Percentiles rank a stretch among this genome's conserved stretches.
These are phyloP conservation scores for Teunomyces barrocoloradensis DNA, from an alignment of 805 yeast genomes.

Conservation along the genomic window DNA sequence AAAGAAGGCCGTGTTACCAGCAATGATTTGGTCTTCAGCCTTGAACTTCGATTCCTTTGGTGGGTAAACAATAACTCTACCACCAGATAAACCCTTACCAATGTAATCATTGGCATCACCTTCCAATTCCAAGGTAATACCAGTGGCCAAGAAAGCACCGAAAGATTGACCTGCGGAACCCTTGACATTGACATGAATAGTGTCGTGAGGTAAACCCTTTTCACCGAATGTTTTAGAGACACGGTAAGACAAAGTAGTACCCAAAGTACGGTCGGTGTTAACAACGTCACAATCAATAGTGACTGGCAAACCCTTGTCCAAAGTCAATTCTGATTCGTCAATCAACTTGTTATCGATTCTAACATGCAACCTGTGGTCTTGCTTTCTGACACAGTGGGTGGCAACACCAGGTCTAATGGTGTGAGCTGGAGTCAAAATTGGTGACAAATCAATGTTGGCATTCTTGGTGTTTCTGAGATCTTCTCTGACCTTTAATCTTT, in stretches of 20 bases:
- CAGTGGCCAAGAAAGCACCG: conserved; percentile 96
- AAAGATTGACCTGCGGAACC: conserved; percentile 99
- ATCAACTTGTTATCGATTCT: conserved; percentile 93
- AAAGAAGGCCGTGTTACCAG: conserved; percentile 96
- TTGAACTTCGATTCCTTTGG: conserved; percentile 80
- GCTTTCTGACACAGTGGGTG: conserved; percentile 86
- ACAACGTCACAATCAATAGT: conserved; percentile 90
- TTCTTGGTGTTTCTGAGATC: conserved; percentile 86
- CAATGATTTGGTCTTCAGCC: conserved; percentile 93
- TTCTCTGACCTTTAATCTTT: conserved; percentile 80
- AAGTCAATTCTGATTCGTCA: conserved; percentile 93
- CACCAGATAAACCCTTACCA: conserved; percentile 96
- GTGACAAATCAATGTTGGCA: conserved; percentile 85
- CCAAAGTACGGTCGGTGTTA: conserved; percentile 95
- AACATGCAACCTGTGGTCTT: conserved; percentile 89
- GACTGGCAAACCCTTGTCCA: conserved; percentile 94
- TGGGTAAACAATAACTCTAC: conserved; percentile 88
- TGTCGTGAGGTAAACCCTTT: conserved; percentile 90
- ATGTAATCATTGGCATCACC: conserved; percentile 99
- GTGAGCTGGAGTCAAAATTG: conserved; percentile 95
- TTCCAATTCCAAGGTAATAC: conserved; percentile 90
- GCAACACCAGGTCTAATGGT: conserved; percentile 96
- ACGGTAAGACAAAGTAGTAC: conserved; percentile 91
- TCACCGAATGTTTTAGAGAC: conserved; percentile 93
- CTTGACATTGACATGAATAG: conserved; percentile 84